These are phyloP conservation scores for Phytophthora ohioensis DNA, from an alignment of 352 stramenopile species.

Conservation along the genomic window DNA sequence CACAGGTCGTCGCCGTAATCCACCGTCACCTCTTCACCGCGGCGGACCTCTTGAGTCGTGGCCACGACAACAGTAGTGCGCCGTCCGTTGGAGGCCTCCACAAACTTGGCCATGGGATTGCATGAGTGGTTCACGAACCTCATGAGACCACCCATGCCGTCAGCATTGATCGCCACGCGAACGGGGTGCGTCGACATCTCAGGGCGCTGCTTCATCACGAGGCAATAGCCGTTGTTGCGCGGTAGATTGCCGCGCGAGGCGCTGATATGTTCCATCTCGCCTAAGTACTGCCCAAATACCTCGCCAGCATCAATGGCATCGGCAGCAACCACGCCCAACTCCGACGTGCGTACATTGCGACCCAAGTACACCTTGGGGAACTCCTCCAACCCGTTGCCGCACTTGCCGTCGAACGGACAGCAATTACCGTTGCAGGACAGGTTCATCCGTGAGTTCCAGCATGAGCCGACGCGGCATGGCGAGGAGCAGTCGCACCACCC, in stretches of 20 bases:
- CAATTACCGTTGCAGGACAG: slow-evolving; percentile 13
- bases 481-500: slow-evolving; percentile 3
- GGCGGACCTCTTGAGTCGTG: not conserved
- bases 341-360: not conserved
- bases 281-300: slow-evolving; percentile 2
- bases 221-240: not conserved
- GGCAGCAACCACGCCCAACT: not conserved
- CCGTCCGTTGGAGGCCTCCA: not conserved
- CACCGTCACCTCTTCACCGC: not conserved
- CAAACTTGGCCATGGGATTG: not conserved
- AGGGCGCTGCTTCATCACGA: not conserved
- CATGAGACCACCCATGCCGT: not conserved
- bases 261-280: not conserved
- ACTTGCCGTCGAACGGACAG: slow-evolving; percentile 3
- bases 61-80: not conserved
- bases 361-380: not conserved
- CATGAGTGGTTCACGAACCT: not conserved
- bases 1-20: not conserved
- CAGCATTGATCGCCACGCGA: not conserved
- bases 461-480: not conserved
- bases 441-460: not conserved
- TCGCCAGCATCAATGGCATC: not conserved
- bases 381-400: not conserved
- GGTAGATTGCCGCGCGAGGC: not conserved
- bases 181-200: not conserved